A percentile compares a stretch with the other conserved stretches of the same genome.
These are phyloP conservation scores for Dissophora globulifera DNA, from an alignment of 192 early-diverging fungal species.

Conservation along the genomic window DNA sequence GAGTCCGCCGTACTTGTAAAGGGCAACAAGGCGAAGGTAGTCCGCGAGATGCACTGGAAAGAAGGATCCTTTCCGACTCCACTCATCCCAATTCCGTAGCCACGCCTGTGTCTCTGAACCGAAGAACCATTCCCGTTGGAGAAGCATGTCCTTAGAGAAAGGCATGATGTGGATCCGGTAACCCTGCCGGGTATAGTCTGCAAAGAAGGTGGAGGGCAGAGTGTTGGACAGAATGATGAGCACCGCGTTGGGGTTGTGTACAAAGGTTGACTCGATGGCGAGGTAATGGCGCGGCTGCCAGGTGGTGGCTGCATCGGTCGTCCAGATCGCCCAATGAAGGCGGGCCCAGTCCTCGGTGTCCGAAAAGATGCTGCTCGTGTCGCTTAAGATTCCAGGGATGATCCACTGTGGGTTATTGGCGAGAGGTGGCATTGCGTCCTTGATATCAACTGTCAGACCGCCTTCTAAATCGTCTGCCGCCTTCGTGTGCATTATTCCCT, in stretches of 20 bases:
- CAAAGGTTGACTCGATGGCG: slow-evolving; percentile 65
- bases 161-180: slow-evolving; percentile 66
- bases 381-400: slow-evolving; percentile 56
- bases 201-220: slow-evolving; percentile 59
- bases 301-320: slow-evolving; percentile 59
- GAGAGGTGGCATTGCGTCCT: slow-evolving; percentile 36
- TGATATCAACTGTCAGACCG: slow-evolving; percentile 18
- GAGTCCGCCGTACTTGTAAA: slow-evolving; percentile 70
- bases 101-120: slow-evolving; percentile 62
- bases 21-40: slow-evolving; percentile 60
- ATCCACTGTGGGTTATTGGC: slow-evolving; percentile 65
- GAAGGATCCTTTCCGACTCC: slow-evolving; percentile 56
- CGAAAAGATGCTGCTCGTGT: slow-evolving; percentile 63
- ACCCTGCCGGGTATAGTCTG: slow-evolving; percentile 61
- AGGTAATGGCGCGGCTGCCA: slow-evolving; percentile 66
- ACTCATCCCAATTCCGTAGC: slow-evolving; percentile 64
- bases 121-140: slow-evolving; percentile 66
- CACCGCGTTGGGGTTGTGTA: slow-evolving; percentile 64
- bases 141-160: slow-evolving; percentile 61
- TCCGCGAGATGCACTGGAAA: slow-evolving; percentile 67
- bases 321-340: slow-evolving; percentile 70
- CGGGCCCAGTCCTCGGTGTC: slow-evolving; percentile 63
- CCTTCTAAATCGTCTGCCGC: slow-evolving; percentile 19
- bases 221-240: slow-evolving; percentile 66
- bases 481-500: slow-evolving; percentile 59